A percentile compares a stretch with the other conserved stretches of the same genome.
Evolutionary conservation across 2,329 filamentous ascomycete genomes (phyloP).

Genomic region (Aspergillus arachidicola): DNA sequence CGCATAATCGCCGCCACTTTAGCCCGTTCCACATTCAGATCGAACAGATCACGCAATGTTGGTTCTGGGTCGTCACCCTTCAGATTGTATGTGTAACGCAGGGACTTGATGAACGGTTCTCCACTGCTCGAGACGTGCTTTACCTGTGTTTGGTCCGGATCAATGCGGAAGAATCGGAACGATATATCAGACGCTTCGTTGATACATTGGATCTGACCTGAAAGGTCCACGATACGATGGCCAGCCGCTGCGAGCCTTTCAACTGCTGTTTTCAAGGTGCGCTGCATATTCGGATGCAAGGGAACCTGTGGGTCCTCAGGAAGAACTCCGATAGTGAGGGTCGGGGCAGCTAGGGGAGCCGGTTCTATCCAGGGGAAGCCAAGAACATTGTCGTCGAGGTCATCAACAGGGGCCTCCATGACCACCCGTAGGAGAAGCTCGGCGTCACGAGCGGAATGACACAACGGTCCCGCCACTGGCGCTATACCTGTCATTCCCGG

Average conservation of each 20-base stretch:
- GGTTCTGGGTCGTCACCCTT: constrained; percentile 14
- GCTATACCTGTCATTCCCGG: constrained; percentile 22
- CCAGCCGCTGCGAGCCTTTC: constrained; percentile 23
- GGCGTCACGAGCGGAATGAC: constrained; percentile 17
- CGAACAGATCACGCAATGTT: constrained; percentile 22
- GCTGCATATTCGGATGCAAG: constrained; percentile 27
- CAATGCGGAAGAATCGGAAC: constrained; percentile 24
- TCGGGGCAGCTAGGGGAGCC: not conserved
- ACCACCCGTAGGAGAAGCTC: constrained; percentile 18
- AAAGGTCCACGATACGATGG: constrained; percentile 22
- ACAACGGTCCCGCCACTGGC: constrained; percentile 25
- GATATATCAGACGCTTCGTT: constrained; percentile 12
- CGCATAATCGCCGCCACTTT: constrained; percentile 19
- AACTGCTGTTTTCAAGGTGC: constrained; percentile 13
- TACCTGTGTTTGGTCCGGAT: not conserved
- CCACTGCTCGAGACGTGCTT: not conserved
- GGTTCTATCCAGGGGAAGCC: constrained; percentile 17
- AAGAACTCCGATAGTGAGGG: constrained; percentile 23
- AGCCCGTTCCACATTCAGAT: constrained; percentile 18
- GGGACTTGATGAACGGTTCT: not conserved
- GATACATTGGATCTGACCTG: constrained; percentile 12
- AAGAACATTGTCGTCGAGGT: constrained; percentile 17
- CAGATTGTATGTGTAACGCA: constrained; percentile 15
- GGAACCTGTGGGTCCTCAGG: constrained; percentile 23
- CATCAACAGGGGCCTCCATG: constrained; percentile 4